Base-by-base conservation (phyloP, 73 alveolate species). In the Paramecium caudatum region DNA sequence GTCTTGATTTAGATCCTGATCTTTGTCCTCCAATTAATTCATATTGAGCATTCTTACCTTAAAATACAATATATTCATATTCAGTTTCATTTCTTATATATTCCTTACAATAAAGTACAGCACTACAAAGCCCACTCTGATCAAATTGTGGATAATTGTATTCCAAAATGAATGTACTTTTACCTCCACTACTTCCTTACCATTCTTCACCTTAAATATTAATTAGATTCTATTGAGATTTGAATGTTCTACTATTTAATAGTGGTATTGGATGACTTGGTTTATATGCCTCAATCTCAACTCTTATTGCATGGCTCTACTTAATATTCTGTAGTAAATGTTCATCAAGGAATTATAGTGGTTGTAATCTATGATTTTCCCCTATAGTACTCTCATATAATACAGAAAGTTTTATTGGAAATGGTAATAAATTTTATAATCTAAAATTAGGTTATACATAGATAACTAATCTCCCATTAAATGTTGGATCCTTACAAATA, bases 121-220 rank as follows among this genome's bases (percentile, higher is more conserved):
- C 80, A 55, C 80, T 55, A 8, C 80, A 55, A 10, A 68, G 37
- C 8, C 84, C 84, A 68, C 37, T 68, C 37, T 68, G 16, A n/a
- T 30, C 21, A 21, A 15, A 68, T 17, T 25, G 8, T 9, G 9
- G 8, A 15, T 34, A 13, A 37, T 68, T 37, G 34, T 34, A 68
- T 37, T 68, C 84, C 4, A 68, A 8, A 13, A 68, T 21, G 1
- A 68, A 1, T 33, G 25, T 49, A 33, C 50, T 68, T 12, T 68
- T 34, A 4, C 84, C 84, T n/a, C 84, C 84, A 3, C 33, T 37
- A 30, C 84, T 68, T 3, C 84, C 84, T 68, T 68, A 13, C 84
- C 84, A 68, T 34, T 32, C 61, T 16, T 32, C 37, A 30, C 84
- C 84, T 25, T 25, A 3, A 25, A 68, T 25, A n/a, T 33, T 32